Percentiles rank a stretch among this genome's conserved stretches.
These are phyloP conservation scores for Talaromyces albobiverticillius DNA, from an alignment of 2,329 filamentous ascomycete genomes.

Conservation along the genomic window DNA sequence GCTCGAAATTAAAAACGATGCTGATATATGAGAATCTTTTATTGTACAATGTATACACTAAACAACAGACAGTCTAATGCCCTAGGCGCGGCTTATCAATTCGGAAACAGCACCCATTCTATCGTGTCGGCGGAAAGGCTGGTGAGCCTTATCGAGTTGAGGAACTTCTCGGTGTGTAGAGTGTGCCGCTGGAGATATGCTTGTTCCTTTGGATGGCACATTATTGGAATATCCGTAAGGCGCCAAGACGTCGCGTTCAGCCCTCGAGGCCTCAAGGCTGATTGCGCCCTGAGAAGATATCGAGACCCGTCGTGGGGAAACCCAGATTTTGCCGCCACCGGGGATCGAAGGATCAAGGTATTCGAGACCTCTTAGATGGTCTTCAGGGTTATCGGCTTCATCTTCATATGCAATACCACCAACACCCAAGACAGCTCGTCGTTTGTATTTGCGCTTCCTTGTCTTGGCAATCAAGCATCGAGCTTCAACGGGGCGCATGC, in stretches of 20 bases:
- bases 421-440: slow-evolving; percentile 38
- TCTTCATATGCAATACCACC: slow-evolving; percentile 42
- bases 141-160: slow-evolving; percentile 23
- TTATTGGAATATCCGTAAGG: slow-evolving; percentile 37
- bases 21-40: slow-evolving; percentile 3
- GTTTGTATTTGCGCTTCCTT: slow-evolving; percentile 29
- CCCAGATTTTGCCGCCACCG: slow-evolving; percentile 54
- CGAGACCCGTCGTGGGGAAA: slow-evolving; percentile 46
- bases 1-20: too few relatives aligned
- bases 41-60: slow-evolving; percentile 14
- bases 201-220: slow-evolving; percentile 24
- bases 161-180: slow-evolving; percentile 27
- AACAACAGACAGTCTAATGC: background rate
- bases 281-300: slow-evolving; percentile 47
- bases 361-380: slow-evolving; percentile 37
- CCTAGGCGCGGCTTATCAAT: background rate
- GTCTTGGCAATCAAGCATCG: slow-evolving; percentile 54
- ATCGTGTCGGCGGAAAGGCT: background rate
- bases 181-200: slow-evolving; percentile 26
- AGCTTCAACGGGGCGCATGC: slow-evolving; percentile 53
- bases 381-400: slow-evolving; percentile 30
- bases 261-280: slow-evolving; percentile 33
- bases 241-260: slow-evolving; percentile 30
- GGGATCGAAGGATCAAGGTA: slow-evolving; percentile 42
- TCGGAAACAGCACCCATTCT: background rate